These are phyloP conservation scores for Cyberlindnera nakhonratchasimensis DNA, from an alignment of 805 yeast species.

Conservation along the genomic window DNA sequence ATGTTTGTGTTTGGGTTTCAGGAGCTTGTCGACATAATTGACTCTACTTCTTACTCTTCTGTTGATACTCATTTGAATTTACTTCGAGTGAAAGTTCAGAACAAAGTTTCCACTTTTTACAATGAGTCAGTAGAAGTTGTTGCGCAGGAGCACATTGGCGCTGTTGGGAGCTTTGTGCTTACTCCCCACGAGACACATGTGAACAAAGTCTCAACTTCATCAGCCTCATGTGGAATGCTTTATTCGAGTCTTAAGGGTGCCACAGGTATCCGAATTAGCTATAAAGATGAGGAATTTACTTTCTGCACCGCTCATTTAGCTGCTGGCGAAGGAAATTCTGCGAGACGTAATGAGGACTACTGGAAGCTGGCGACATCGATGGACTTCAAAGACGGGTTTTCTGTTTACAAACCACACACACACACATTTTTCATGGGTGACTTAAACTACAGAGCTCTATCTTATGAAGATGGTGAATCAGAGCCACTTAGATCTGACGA, in stretches of 20 bases:
- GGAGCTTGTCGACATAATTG: conserved; percentile 55
- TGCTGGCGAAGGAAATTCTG: conserved; percentile 70
- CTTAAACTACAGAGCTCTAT: conserved; percentile 65
- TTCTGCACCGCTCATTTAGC: conserved; percentile 69
- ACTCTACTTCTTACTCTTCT: conserved; percentile 42
- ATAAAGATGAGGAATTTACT: conserved; percentile 38
- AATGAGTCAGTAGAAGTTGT: conserved; percentile 40
- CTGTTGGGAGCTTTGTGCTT: conserved; percentile 52
- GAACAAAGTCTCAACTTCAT: background rate
- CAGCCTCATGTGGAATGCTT: conserved; percentile 24
- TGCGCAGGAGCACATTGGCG: conserved; percentile 46
- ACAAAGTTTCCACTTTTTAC: conserved; percentile 36
- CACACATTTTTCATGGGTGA: conserved; percentile 83
- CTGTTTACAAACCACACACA: conserved; percentile 44
- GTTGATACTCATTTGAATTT: conserved; percentile 38
- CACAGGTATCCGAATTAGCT: conserved; percentile 52
- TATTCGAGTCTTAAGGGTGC: conserved; percentile 75
- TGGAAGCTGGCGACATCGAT: conserved; percentile 47
- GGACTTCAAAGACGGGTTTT: conserved; percentile 52
- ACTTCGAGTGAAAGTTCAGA: conserved; percentile 35
- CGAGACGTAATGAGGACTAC: conserved; percentile 52
- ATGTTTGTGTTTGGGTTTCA: conserved; percentile 63
- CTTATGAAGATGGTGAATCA: conserved; percentile 10
- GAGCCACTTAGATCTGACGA: conserved; percentile 34
- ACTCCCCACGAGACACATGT: conserved; percentile 27